These are phyloP conservation scores for Trichoderma hamatum DNA, from an alignment of 2,329 filamentous ascomycete genomes.

Conservation along the genomic window DNA sequence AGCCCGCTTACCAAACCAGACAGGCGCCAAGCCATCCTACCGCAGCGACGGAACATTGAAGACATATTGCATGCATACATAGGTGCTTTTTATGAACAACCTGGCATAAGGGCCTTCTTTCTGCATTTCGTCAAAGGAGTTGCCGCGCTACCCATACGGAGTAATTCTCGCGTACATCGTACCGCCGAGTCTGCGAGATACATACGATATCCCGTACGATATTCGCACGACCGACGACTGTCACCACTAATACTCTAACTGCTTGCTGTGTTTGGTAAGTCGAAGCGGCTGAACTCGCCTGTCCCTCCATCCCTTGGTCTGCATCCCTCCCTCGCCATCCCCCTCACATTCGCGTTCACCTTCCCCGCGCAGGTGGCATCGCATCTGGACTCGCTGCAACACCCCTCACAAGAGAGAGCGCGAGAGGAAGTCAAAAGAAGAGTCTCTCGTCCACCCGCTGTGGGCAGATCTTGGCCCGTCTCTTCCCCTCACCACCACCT, in stretches of 20 bases:
- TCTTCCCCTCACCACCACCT: background rate
- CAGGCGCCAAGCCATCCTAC: slow-evolving; percentile 20
- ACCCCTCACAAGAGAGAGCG: slow-evolving; percentile 8
- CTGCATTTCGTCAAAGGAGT: background rate
- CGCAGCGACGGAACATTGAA: slow-evolving; percentile 19
- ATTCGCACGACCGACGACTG: background rate
- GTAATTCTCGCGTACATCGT: background rate
- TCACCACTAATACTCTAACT: background rate
- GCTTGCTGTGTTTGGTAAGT: background rate
- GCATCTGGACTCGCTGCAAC: slow-evolving; percentile 18
- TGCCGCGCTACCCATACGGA: background rate
- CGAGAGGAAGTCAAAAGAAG: background rate
- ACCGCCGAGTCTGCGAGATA: background rate
- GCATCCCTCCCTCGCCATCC: slow-evolving; percentile 12
- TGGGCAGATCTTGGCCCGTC: slow-evolving; percentile 18
- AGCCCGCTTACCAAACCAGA: slow-evolving; percentile 16
- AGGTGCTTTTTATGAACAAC: slow-evolving; percentile 1
- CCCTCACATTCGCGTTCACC: slow-evolving; percentile 1
- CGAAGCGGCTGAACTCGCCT: background rate
- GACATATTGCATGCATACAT: slow-evolving; percentile 17
- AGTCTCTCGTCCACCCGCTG: background rate
- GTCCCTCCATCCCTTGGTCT: slow-evolving; percentile 10
- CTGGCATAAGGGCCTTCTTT: background rate
- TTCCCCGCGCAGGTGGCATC: slow-evolving; percentile 22
- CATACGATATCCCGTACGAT: background rate